A percentile compares a stretch with the other conserved stretches of the same genome.
Evolutionary conservation across 1,284 basidiomycete genomes (phyloP).

Genomic region (Ceratorhiza oryzae-sativae): DNA sequence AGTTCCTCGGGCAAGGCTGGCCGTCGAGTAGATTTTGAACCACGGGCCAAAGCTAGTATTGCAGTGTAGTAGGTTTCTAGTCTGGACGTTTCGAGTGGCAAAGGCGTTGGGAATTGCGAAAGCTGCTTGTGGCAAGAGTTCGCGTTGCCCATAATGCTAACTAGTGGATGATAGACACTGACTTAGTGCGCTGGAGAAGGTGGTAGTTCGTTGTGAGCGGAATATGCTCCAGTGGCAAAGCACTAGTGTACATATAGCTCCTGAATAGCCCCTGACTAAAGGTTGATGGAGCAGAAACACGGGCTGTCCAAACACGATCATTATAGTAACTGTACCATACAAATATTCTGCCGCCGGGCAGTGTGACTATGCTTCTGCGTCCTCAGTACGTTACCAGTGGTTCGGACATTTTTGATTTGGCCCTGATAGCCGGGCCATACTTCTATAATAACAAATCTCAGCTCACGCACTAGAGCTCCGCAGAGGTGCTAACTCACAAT

Average conservation of each 20-base stretch:
- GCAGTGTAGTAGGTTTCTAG: background rate
- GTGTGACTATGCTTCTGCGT: background rate
- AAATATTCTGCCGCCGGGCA: background rate
- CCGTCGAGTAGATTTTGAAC: background rate
- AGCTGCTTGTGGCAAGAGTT: constrained; percentile 39
- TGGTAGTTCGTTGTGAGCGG: background rate
- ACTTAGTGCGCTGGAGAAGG: background rate
- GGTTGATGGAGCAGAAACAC: background rate
- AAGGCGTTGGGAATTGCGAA: constrained; percentile 42
- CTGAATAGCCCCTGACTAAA: background rate
- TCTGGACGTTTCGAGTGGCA: background rate
- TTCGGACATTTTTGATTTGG: constrained; percentile 55
- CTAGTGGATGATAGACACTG: background rate
- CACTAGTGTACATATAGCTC: background rate
- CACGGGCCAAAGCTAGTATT: background rate
- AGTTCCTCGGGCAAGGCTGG: background rate
- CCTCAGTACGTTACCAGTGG: background rate
- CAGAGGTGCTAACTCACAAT: constrained; percentile 47
- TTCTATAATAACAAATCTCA: constrained; percentile 51
- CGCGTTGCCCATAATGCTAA: constrained; percentile 3
- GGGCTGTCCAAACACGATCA: background rate
- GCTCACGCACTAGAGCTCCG: background rate
- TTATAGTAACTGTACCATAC: background rate
- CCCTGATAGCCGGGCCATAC: constrained; percentile 66
- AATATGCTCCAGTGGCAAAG: background rate